phyloP scores from a whole-genome alignment of 2,329 filamentous ascomycete genomes.

The Colletotrichum sp. region DNA sequence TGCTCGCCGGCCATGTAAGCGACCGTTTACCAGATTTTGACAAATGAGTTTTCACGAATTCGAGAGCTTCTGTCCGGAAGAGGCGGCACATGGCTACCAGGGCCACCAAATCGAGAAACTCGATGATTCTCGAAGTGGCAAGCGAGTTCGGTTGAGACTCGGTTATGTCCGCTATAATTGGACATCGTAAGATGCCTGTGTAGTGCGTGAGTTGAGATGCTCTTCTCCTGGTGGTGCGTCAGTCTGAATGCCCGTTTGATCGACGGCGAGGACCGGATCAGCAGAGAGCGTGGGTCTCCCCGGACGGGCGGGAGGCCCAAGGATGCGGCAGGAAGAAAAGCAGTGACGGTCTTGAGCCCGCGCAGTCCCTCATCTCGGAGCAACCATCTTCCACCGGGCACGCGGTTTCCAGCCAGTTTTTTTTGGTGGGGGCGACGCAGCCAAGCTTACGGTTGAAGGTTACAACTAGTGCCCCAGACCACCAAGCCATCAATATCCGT shows the following conservation, averaged over 20 bases:
- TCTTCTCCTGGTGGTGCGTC: neutral
- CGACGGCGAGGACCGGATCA: constrained; percentile 15
- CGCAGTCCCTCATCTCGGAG: constrained; percentile 17
- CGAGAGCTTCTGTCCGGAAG: neutral
- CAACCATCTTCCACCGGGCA: constrained; percentile 15
- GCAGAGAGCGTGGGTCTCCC: neutral
- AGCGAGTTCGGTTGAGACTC: neutral
- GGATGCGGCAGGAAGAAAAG: neutral
- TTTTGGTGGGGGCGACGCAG: neutral
- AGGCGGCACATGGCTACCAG: neutral
- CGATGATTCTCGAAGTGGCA: neutral
- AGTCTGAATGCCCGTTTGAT: constrained; percentile 19
- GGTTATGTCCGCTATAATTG: constrained; percentile 10
- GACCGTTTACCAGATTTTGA: neutral
- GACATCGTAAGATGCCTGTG: constrained; percentile 1
- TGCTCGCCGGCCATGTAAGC: neutral
- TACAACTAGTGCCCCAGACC: constrained; percentile 10
- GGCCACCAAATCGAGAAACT: neutral
- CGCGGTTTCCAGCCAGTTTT: neutral
- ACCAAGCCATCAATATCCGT: constrained; percentile 13
- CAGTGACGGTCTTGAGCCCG: neutral
- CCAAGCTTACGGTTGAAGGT: constrained; percentile 16
- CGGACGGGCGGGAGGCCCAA: constrained; percentile 5
- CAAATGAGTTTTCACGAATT: neutral
- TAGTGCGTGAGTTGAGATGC: neutral